Evolutionary conservation across 331 rosid genomes (phyloP).

Genomic region (Malus hybrid): DNA sequence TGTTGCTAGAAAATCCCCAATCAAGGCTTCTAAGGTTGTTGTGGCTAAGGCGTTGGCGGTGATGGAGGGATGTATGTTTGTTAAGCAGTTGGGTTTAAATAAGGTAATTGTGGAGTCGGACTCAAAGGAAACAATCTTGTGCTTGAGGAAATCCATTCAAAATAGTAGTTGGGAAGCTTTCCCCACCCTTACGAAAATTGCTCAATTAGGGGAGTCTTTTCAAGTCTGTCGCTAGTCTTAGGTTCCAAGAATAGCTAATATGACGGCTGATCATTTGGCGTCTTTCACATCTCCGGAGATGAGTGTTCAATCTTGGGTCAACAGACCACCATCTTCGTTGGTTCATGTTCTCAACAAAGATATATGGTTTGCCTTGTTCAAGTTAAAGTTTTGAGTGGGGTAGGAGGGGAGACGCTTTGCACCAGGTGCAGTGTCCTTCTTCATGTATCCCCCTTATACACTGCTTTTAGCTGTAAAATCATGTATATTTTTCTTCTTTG

Average conservation of each 20-base stretch:
- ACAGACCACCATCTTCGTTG: background rate
- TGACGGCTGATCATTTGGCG: background rate
- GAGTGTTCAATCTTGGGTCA: background rate
- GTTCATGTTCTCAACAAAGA: background rate
- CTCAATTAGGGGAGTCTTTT: background rate
- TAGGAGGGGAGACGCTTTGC: background rate
- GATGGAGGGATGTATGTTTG: background rate
- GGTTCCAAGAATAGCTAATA: no score
- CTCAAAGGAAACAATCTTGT: background rate
- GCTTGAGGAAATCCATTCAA: background rate
- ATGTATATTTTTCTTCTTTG: no score
- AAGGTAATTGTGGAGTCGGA: background rate
- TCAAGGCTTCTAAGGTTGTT: background rate
- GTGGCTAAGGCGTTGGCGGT: background rate
- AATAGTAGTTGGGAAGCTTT: background rate
- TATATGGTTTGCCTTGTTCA: background rate
- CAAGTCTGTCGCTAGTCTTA: background rate
- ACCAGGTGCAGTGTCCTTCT: background rate
- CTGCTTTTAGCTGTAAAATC: background rate
- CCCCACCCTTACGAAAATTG: background rate
- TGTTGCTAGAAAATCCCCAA: background rate
- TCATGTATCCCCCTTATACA: background rate
- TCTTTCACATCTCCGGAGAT: background rate
- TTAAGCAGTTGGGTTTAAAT: background rate
- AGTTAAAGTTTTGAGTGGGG: background rate